Evolutionary conservation across 768 basidiomycete genomes (phyloP).

Genomic region (Holtermanniella nyarrowii): DNA sequence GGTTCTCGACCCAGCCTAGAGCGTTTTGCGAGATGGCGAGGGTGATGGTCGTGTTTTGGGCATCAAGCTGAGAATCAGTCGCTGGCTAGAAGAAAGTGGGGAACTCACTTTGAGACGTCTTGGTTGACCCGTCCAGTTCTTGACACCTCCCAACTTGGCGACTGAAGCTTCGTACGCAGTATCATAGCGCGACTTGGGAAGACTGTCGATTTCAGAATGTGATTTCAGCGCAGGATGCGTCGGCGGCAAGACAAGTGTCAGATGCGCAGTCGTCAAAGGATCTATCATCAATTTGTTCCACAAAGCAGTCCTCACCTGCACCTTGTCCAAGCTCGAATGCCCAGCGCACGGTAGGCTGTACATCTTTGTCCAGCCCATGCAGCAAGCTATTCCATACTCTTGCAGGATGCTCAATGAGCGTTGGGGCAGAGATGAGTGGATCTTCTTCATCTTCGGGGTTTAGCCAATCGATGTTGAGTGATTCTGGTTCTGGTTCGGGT

Average conservation of each 20-base stretch:
- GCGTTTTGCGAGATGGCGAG: slow-evolving; percentile 15
- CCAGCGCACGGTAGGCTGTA: slow-evolving; percentile 27
- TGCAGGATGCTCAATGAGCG: slow-evolving; percentile 23
- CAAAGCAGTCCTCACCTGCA: neutral
- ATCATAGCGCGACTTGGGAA: slow-evolving; percentile 17
- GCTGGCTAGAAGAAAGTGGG: neutral
- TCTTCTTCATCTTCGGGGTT: neutral
- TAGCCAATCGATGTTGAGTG: neutral
- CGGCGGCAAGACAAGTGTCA: slow-evolving; percentile 21
- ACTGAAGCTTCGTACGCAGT: slow-evolving; percentile 18
- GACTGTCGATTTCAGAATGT: slow-evolving; percentile 13
- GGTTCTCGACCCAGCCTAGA: slow-evolving; percentile 19
- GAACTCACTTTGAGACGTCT: slow-evolving; percentile 20
- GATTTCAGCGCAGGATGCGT: slow-evolving; percentile 14
- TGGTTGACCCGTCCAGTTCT: slow-evolving; percentile 17
- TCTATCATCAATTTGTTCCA: neutral
- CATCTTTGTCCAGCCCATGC: slow-evolving; percentile 10
- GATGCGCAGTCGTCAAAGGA: slow-evolving; percentile 2
- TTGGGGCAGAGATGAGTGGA: slow-evolving; percentile 14
- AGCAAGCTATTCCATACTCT: slow-evolving; percentile 27
- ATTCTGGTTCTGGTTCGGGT: neutral
- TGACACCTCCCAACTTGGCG: slow-evolving; percentile 18
- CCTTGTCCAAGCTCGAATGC: slow-evolving; percentile 12
- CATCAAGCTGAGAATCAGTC: slow-evolving; percentile 14
- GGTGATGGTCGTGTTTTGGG: slow-evolving; percentile 18